Conservation (phyloP, 176 grass and related monocot genomes). For the Eragrostis curvula region DNA sequence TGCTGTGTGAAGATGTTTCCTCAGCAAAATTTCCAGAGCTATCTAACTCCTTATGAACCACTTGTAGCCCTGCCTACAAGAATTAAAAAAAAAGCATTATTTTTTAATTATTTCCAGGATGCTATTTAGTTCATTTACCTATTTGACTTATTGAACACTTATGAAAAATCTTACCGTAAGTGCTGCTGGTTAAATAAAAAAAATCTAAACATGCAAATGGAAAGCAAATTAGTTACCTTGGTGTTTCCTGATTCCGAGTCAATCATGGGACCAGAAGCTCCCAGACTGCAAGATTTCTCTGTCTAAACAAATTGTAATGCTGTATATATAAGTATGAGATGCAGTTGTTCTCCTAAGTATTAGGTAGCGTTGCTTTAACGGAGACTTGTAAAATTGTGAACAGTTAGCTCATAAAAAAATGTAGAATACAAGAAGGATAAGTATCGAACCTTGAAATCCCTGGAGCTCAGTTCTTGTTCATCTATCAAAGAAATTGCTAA, state of each 20-base stretch:
- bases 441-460: conserved; percentile 37
- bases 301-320: conserved; percentile 27
- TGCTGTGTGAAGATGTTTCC: conserved; percentile 12
- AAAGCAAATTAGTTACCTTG: conserved; percentile 29
- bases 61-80: conserved; percentile 38
- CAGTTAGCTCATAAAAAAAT: background rate
- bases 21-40: conserved; percentile 25
- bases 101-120: background rate
- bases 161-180: background rate
- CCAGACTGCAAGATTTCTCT: conserved; percentile 20
- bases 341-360: background rate
- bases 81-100: conserved; percentile 18
- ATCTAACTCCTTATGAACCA: conserved; percentile 19
- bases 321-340: conserved; percentile 29
- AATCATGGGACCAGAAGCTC: conserved; percentile 5
- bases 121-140: background rate
- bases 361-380: background rate
- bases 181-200: background rate
- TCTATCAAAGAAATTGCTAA: conserved; percentile 31
- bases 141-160: background rate
- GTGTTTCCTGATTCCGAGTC: conserved; percentile 15
- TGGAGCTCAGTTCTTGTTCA: conserved; percentile 36
- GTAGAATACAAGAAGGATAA: conserved; percentile 18
- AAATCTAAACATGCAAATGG: background rate
- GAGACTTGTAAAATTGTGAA: background rate